Evolutionary conservation across 1,139 yeast species (phyloP).

Genomic region (Protomyces inouyei): DNA sequence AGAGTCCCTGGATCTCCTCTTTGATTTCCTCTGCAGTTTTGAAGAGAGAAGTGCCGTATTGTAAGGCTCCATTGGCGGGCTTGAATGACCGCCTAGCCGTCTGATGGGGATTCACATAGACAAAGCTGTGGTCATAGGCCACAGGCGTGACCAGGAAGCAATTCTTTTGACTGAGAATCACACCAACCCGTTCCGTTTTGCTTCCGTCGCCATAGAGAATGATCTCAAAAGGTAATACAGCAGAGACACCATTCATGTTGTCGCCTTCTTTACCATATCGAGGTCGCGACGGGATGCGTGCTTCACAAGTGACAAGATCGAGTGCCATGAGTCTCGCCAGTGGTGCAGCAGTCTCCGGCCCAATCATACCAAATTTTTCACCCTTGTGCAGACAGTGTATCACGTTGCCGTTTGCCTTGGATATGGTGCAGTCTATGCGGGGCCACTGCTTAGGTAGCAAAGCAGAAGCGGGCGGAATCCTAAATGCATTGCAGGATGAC

Average conservation of each 20-base stretch:
- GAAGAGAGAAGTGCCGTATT: constrained; percentile 21
- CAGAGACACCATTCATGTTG: constrained; percentile 11
- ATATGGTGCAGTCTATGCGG: constrained; percentile 11
- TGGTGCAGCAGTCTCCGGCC: constrained; percentile 21
- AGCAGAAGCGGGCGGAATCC: constrained; percentile 13
- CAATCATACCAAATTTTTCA: constrained; percentile 10
- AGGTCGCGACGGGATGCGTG: constrained; percentile 19
- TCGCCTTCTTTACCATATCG: constrained; percentile 16
- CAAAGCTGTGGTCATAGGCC: constrained; percentile 17
- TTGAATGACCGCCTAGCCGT: constrained; percentile 3
- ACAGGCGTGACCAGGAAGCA: constrained; percentile 19
- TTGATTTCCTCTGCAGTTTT: constrained; percentile 21
- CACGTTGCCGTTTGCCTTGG: constrained; percentile 8
- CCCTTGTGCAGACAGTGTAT: constrained; percentile 20
- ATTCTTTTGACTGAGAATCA: constrained; percentile 21
- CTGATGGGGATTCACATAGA: constrained; percentile 23
- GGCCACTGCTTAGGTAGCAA: constrained; percentile 24
- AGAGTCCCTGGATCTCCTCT: constrained; percentile 18
- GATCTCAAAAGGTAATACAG: constrained; percentile 19
- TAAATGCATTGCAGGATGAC: constrained; percentile 17
- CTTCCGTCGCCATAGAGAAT: constrained; percentile 12
- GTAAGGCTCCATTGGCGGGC: neutral
- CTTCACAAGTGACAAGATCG: constrained; percentile 14
- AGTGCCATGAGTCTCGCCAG: constrained; percentile 12
- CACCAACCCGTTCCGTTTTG: constrained; percentile 14